phyloP scores from a whole-genome alignment of 2,329 filamentous ascomycete genomes.

The Colletotrichum costaricense region DNA sequence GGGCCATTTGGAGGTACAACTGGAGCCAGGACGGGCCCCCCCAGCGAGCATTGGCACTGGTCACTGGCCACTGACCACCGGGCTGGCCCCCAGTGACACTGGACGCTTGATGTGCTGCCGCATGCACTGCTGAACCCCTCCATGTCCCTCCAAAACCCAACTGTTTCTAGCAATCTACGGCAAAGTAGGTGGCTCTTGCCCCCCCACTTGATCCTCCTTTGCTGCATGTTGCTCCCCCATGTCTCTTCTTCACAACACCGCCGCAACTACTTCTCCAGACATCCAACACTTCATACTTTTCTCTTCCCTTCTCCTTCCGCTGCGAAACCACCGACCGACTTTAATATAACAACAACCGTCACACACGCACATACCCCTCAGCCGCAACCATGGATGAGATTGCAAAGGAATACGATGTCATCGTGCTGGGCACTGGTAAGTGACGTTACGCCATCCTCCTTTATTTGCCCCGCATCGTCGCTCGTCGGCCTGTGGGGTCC shows the following conservation, averaged over 20 bases:
- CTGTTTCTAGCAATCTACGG: slow-evolving; percentile 21
- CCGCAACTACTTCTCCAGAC: slow-evolving; percentile 34
- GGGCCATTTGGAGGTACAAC: slow-evolving; percentile 23
- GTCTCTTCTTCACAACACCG: slow-evolving; percentile 29
- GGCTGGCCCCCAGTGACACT: slow-evolving; percentile 33
- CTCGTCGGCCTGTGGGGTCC: slow-evolving; percentile 35
- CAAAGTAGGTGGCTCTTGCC: slow-evolving; percentile 28
- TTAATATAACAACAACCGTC: background rate
- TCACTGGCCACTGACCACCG: slow-evolving; percentile 20
- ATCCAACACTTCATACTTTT: slow-evolving; percentile 18
- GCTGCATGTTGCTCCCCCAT: slow-evolving; percentile 34
- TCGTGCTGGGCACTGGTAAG: slow-evolving; percentile 95
- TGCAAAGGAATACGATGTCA: slow-evolving; percentile 97
- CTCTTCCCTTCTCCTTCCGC: slow-evolving; percentile 21
- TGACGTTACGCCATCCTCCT: slow-evolving; percentile 48
- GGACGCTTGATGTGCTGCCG: slow-evolving; percentile 15
- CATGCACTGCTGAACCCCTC: slow-evolving; percentile 26
- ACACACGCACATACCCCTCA: slow-evolving; percentile 35
- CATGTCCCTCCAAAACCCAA: slow-evolving; percentile 20
- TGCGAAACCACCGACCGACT: slow-evolving; percentile 25
- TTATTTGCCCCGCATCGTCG: slow-evolving; percentile 41
- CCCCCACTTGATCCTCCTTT: slow-evolving; percentile 29
- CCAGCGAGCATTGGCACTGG: slow-evolving; percentile 23
- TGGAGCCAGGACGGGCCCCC: slow-evolving; percentile 32
- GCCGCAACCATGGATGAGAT: slow-evolving; percentile 89